Conservation (phyloP, 805 yeast species). For the Candida taoyuanica region DNA sequence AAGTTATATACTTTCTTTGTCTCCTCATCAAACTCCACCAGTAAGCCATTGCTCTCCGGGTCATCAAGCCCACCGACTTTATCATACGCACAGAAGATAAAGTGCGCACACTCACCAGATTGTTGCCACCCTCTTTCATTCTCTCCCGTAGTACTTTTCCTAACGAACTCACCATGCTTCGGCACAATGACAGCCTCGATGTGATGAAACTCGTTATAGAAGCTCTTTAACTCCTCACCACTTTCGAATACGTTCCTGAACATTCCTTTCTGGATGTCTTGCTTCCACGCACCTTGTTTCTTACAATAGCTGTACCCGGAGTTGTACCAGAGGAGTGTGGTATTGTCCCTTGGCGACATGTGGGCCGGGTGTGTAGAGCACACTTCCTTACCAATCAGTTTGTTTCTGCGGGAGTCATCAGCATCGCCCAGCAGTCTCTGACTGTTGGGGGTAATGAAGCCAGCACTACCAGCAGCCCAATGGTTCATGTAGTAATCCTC, state of each 20-base stretch:
- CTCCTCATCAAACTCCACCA: slow-evolving; percentile 19
- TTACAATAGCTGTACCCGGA: slow-evolving; percentile 53
- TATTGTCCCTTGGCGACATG: slow-evolving; percentile 41
- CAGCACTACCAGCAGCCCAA: slow-evolving; percentile 55
- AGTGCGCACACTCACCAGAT: slow-evolving; percentile 42
- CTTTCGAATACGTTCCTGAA: slow-evolving; percentile 8
- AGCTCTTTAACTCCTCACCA: slow-evolving; percentile 27
- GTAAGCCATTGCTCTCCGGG: slow-evolving; percentile 16
- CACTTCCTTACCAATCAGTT: slow-evolving; percentile 35
- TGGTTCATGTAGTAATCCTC: slow-evolving; percentile 47
- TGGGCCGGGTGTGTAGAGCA: slow-evolving; percentile 64
- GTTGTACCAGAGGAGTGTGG: slow-evolving; percentile 52
- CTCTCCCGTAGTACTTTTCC: slow-evolving; percentile 37
- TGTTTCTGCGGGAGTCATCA: slow-evolving; percentile 13
- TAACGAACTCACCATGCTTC: slow-evolving; percentile 36
- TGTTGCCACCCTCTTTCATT: slow-evolving; percentile 43
- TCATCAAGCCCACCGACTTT: slow-evolving; percentile 37
- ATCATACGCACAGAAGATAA: slow-evolving; percentile 56
- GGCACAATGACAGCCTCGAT: slow-evolving; percentile 47
- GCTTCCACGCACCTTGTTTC: slow-evolving; percentile 27
- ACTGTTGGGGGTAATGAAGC: slow-evolving; percentile 32
- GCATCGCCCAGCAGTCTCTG: slow-evolving; percentile 17
- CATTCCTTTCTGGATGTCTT: slow-evolving; percentile 29
- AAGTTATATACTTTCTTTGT: slow-evolving; percentile 26
- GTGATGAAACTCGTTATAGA: slow-evolving; percentile 33